Evolutionary conservation across 257 asterid genomes (phyloP), one percentile per base, ranked within the genome.

Genomic region (Cordia subcordata): DNA sequence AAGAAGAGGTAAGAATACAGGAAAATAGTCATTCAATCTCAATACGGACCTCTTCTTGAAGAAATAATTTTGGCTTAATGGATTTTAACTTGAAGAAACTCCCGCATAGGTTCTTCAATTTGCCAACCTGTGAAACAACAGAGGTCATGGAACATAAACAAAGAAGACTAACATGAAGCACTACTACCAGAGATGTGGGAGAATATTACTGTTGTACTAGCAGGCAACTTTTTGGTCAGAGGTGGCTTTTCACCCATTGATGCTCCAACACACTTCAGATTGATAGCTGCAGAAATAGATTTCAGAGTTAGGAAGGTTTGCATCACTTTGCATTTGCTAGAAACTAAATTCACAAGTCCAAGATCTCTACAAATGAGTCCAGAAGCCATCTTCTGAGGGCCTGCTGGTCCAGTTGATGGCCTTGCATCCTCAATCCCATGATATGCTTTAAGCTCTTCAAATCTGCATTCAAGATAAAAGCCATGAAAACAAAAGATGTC

Each of bases 21-120:
- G 16, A n/a, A 21, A 1, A 21, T 13, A n/a, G 17, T n/a, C n/a
- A n/a, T n/a, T n/a, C n/a, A 39, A 59, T 4, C 33, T 1, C 1
- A 1, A 45, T 50, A 73, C 77, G 15, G 63, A 88, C 99, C 97
- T 83, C 92, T 83, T 89, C 99, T 68, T 85, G 86, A 62, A 89
- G 94, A 80, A 76, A 86, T 49, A 93, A 55, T 61, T 81, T 45
- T n/a, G 83, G 94, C 71, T 83, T 86, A 60, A 83, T 53, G n/a
- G 94, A 89, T 63, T 82, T 84, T 16, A 89, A 66, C 86, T 93
- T 89, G 84, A 93, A 93, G 90, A 93, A 89, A 76, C 88, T 93
- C 77, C 65, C 82, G 27, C 97, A 89, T 18, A 93, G 72, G 73
- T 79, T 86, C 85, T 88, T 88, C 82, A 92, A 84, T 81, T 92